Base-by-base conservation (phyloP, 805 yeast species). In the Phaffomyces antillensis region DNA sequence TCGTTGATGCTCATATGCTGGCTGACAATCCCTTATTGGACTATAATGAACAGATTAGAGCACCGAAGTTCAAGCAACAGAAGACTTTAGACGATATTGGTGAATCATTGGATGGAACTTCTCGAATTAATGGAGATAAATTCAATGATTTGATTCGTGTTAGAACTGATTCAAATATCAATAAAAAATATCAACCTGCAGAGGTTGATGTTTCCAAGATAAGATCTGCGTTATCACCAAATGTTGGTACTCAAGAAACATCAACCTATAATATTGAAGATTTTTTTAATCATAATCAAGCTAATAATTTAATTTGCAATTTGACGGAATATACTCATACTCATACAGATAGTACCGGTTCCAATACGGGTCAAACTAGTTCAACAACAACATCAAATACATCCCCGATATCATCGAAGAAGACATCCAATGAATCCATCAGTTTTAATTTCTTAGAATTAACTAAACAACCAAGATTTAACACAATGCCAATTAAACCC, bases 401-500 rank as follows among this genome's bases (percentile, higher is more conserved):
- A 1, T 44, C 53, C 0, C 53, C 58, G 11, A 30, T 49, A 11
- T 47, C 55, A 8, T 53, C 60, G 18, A 53, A 55, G 36, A 52
- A 56, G 43, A 47, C 45, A 35, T 54, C 60, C 0, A 47, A 52
- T 20, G 58, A 53, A 17, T 55, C 59, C 17, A 50, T 56, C 26
- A 38, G 36, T 20, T 43, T 31, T 24, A 44, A 44, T 30, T 44
- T 39, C 18, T 31, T 49, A 16, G 45, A 49, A 15, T 43, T 52
- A 2, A 52, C 46, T 30, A 55, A 51, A 33, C 37, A 37, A 1
- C 55, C 56, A 3, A 44, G 52, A 10, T 51, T 55, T 41, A 50
- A 48, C 15, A 39, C 50, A 45, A 47, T 48, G 2, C 63, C 63
- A 11, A 42, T 82, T 18, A 80, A 79, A 55, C 88, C 83, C 55